Conservation (phyloP, 106 monocot genomes). For the Allium cepa region DNA sequence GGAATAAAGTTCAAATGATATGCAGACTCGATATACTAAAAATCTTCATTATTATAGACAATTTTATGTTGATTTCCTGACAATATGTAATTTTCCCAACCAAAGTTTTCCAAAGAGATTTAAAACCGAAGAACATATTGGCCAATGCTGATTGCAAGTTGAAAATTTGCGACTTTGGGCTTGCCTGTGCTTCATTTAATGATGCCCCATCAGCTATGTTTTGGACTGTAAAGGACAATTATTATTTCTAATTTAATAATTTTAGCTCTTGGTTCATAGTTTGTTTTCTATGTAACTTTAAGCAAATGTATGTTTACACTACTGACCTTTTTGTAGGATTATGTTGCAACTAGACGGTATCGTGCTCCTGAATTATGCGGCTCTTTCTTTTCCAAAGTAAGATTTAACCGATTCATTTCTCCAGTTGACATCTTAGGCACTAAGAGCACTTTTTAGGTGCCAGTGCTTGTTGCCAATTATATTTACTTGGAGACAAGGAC, state of each 20-base stretch:
- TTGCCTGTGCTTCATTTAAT: too few relatives aligned
- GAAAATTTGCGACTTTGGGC: too few relatives aligned
- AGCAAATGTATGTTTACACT: constrained; percentile 1
- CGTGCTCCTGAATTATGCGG: constrained; percentile 79
- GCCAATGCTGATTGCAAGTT: too few relatives aligned
- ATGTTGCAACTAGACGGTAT: constrained; percentile 83
- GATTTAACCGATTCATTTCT: background rate
- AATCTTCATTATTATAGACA: background rate
- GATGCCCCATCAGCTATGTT: too few relatives aligned
- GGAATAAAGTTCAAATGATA: too few relatives aligned
- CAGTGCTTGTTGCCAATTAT: background rate
- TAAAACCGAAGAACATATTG: too few relatives aligned
- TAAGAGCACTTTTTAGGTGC: background rate
- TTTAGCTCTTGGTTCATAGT: background rate
- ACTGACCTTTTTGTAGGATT: constrained; percentile 40
- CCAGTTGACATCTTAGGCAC: background rate
- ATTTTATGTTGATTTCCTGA: background rate
- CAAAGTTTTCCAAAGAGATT: too few relatives aligned
- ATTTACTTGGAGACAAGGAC: too few relatives aligned
- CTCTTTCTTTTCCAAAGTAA: constrained; percentile 76
- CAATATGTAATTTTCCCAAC: background rate
- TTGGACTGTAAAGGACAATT: background rate
- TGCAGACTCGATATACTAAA: too few relatives aligned
- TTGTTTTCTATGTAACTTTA: background rate
- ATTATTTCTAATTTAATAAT: background rate